A percentile compares a stretch with the other conserved stretches of the same genome.
phyloP scores from a whole-genome alignment of 1,284 basidiomycete species.

The Spongispora temasekensis region DNA sequence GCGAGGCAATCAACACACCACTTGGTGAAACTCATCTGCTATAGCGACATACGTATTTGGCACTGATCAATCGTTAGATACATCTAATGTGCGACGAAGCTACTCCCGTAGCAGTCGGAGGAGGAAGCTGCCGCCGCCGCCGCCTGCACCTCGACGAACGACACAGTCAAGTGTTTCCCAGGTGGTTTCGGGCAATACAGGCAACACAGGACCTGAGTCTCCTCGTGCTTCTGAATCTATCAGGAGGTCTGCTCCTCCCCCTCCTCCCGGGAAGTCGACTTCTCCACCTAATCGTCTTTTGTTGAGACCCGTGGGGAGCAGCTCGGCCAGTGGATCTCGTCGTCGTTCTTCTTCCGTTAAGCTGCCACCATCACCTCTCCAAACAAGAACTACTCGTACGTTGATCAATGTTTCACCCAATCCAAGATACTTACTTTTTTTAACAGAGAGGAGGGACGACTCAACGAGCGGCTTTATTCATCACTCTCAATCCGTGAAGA shows the following conservation, averaged over 20 bases:
- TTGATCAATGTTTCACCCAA: no score
- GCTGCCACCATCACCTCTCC: no score
- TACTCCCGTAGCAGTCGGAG: neutral
- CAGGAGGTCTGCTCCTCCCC: conserved; percentile 15
- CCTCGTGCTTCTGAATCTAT: neutral
- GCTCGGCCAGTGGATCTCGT: neutral
- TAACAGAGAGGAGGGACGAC: no score
- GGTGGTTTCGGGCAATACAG: neutral
- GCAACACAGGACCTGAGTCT: neutral
- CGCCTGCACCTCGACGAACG: neutral
- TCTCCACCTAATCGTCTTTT: neutral
- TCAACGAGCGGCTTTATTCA: no score
- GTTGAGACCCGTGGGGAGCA: neutral
- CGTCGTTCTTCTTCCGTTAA: no score
- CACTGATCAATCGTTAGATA: conserved; percentile 5
- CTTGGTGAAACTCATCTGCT: conserved; percentile 2
- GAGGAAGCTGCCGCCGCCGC: conserved; percentile 6
- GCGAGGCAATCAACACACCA: conserved; percentile 4
- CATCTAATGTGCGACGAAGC: neutral
- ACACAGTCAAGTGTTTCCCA: neutral
- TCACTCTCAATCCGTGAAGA: conserved; percentile 5
- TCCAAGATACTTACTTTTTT: no score
- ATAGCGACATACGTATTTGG: neutral
- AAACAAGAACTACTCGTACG: no score
- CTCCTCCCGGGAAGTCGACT: conserved; percentile 3